Evolutionary conservation across 805 yeast genomes (phyloP), one percentile per base, ranked within the genome.

Genomic region (Metschnikowia bowlesiae): DNA sequence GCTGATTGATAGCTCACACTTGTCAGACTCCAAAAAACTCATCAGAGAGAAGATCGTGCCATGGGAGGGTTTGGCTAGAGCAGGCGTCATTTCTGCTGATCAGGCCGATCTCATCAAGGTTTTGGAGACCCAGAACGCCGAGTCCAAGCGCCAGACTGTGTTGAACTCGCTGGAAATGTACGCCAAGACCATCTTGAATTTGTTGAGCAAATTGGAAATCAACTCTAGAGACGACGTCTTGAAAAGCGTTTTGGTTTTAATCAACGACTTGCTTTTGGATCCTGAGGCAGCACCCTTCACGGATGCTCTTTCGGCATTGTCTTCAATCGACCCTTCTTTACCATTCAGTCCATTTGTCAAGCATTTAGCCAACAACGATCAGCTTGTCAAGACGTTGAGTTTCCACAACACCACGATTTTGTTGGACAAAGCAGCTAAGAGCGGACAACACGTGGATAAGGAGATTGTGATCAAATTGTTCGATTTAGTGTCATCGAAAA

Each of bases 21-120:
- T 88, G 62, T 76, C 78, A 51, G 91, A 85, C 59, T 78, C 84
- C 47, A 76, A 85, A 58, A 74, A 78, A 56, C 82, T 81, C 53
- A 83, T 89, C 55, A 76, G 94, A 60, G 84, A 87, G 53, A 80
- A 94, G 56, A 83, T 91, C 32, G 81, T 90, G 49, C 95, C 96
- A 32, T 91, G 97, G 97, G 95, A 88, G 62, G 95, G 95, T 8
- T 82, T 87, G 59, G 84, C 87, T 9, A 78, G 96, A 49, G 84
- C 91, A 16, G 83, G 81, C 44, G 79, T 83, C 41, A 74, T 91
- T 36, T 70, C 84, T 40, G 78, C 77, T 46, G 81, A 80, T 53
- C 94, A 89, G 64, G 92, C 91, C 9, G 77, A 77, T 46, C 69
- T 76, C 42, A 73, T 83, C 58, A 81, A 81, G 62, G 68, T 73